These are phyloP conservation scores for Blastobotrys muscicola DNA, from an alignment of 805 yeast genomes.

Conservation along the genomic window DNA sequence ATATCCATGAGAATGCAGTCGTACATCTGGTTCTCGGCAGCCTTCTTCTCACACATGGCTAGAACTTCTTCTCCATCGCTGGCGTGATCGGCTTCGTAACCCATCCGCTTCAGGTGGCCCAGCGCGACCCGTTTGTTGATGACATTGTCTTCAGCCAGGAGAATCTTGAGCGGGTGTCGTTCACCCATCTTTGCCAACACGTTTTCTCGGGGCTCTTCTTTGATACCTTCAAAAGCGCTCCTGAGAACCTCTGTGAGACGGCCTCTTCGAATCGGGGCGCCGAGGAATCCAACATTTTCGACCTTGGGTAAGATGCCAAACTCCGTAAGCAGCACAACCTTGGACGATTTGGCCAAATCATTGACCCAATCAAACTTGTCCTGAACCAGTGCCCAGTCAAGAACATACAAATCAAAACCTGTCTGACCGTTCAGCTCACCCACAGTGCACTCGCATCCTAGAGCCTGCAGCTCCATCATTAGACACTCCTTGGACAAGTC, in stretches of 20 bases:
- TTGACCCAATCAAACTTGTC: constrained; percentile 3
- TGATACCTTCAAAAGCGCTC: constrained; percentile 5
- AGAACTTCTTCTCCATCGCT: constrained; percentile 41
- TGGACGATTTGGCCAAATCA: constrained; percentile 9
- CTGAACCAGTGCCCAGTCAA: constrained; percentile 13
- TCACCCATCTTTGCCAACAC: constrained; percentile 16
- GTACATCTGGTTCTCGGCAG: constrained; percentile 30
- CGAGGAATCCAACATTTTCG: constrained; percentile 16
- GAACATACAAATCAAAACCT: constrained; percentile 18
- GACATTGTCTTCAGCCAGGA: constrained; percentile 45
- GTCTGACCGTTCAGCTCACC: no score
- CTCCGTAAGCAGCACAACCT: constrained; percentile 18
- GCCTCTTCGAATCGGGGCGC: constrained; percentile 18
- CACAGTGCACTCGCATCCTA: constrained; percentile 17
- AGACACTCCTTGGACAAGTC: constrained; percentile 29
- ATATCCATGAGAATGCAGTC: constrained; percentile 49
- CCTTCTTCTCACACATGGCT: constrained; percentile 25
- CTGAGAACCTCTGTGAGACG: constrained; percentile 14
- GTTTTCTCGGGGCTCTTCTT: neutral
- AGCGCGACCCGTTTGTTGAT: constrained; percentile 43
- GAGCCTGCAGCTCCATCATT: constrained; percentile 27
- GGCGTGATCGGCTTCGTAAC: constrained; percentile 44
- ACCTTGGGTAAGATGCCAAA: constrained; percentile 19
- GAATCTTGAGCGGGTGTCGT: constrained; percentile 36
- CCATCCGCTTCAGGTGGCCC: constrained; percentile 39